Conservation (phyloP, 139 green algal species). For the Nannochloris sp. region DNA sequence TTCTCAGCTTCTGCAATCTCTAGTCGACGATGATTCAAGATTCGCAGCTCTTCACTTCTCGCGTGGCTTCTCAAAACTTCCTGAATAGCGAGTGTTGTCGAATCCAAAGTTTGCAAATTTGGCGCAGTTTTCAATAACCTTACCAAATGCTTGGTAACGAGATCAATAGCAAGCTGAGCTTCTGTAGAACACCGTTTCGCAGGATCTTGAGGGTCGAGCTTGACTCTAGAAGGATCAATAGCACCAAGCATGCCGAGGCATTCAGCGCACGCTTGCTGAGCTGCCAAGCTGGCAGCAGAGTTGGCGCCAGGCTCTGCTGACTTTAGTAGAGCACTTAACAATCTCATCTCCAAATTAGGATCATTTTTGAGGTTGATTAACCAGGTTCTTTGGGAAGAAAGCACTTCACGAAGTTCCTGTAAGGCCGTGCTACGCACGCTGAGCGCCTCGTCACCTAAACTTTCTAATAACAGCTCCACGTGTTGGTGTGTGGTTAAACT, state of each 20-base stretch:
- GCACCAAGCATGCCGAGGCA: conserved; percentile 76
- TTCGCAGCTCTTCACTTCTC: not conserved
- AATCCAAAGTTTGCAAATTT: conserved; percentile 63
- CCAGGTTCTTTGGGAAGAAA: conserved; percentile 36
- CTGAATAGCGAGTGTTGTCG: conserved; percentile 71
- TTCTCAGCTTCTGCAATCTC: not conserved
- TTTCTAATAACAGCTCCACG: conserved; percentile 39
- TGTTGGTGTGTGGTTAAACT: conserved; percentile 20
- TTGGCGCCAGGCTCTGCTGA: conserved; percentile 52
- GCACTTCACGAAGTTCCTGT: conserved; percentile 43
- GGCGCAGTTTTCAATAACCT: conserved; percentile 68
- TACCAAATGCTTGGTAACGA: conserved; percentile 61
- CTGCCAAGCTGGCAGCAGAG: not conserved
- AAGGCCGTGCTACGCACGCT: conserved; percentile 33
- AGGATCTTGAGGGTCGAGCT: conserved; percentile 16
- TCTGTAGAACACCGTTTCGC: not conserved
- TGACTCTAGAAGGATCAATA: conserved; percentile 60
- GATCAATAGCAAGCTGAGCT: conserved; percentile 21
- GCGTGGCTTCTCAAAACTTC: conserved; percentile 33
- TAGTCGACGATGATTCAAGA: not conserved
- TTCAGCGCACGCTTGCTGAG: conserved; percentile 54
- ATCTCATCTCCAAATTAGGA: conserved; percentile 30
- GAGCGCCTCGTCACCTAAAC: conserved; percentile 42
- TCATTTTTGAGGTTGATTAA: conserved; percentile 16
- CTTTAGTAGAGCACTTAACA: conserved; percentile 59